These are phyloP conservation scores for Boletus rex-veris DNA, from an alignment of 768 basidiomycete genomes.

Conservation along the genomic window DNA sequence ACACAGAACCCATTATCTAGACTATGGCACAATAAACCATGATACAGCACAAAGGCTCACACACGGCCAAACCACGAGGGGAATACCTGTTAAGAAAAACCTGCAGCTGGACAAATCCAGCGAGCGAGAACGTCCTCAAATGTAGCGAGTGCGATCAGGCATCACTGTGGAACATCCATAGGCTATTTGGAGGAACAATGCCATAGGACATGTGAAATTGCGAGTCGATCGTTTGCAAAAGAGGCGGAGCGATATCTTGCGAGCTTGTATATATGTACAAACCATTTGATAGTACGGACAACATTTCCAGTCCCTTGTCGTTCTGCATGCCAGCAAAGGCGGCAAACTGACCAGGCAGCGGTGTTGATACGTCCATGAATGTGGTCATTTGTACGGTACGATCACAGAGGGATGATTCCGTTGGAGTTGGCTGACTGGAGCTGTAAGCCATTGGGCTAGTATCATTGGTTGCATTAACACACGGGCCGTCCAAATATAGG, in stretches of 20 bases:
- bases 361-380: constrained; percentile 44
- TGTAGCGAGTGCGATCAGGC: constrained; percentile 4
- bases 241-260: constrained; percentile 12
- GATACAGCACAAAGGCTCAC: too few species aligned
- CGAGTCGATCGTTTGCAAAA: constrained; percentile 8
- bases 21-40: too few species aligned
- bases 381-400: constrained; percentile 54
- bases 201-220: constrained; percentile 15
- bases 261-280: constrained; percentile 16
- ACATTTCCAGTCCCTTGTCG: constrained; percentile 28
- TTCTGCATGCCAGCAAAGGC: constrained; percentile 34
- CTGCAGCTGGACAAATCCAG: too few species aligned
- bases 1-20: too few species aligned
- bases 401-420: constrained; percentile 54
- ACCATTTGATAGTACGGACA: constrained; percentile 14
- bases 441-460: constrained; percentile 26
- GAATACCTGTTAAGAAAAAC: too few species aligned
- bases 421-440: constrained; percentile 52
- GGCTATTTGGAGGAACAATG: constrained; percentile 4
- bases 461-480: background rate
- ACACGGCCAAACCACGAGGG: too few species aligned
- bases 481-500: constrained; percentile 21
- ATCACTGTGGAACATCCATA: constrained; percentile 19
- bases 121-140: background rate
- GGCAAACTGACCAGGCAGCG: constrained; percentile 37